A percentile compares a stretch with the other conserved stretches of the same genome.
These are phyloP conservation scores for Byssoonygena ceratinophila DNA, from an alignment of 2,329 filamentous ascomycete species.

Conservation along the genomic window DNA sequence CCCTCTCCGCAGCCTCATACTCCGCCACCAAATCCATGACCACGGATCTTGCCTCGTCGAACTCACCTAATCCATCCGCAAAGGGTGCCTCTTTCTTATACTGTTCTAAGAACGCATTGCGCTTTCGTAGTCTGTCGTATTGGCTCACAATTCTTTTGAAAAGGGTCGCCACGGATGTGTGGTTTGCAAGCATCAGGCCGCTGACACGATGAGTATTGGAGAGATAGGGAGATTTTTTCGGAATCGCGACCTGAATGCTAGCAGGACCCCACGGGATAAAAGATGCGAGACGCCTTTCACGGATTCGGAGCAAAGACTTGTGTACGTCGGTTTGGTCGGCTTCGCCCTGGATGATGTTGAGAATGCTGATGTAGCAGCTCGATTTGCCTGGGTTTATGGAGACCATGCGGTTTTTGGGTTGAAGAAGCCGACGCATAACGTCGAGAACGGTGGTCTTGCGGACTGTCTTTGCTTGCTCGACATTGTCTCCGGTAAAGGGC, in stretches of 20 bases:
- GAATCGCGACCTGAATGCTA: conserved; percentile 92
- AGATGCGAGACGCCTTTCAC: conserved; percentile 82
- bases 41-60: conserved; percentile 87
- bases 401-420: conserved; percentile 99
- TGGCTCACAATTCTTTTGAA: conserved; percentile 90
- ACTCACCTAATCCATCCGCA: conserved; percentile 80
- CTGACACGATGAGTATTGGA: conserved; percentile 89
- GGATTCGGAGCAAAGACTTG: conserved; percentile 91
- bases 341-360: conserved; percentile 98
- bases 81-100: conserved; percentile 97
- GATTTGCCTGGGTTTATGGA: conserved; percentile 90
- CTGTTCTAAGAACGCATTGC: conserved; percentile 89
- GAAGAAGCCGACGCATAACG: conserved; percentile 88
- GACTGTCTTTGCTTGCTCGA: conserved; percentile 94
- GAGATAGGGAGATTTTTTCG: conserved; percentile 92
- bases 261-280: conserved; percentile 99
- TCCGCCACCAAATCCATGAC: conserved; percentile 84
- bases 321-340: conserved; percentile 96
- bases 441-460: conserved; percentile 96
- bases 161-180: conserved; percentile 90
- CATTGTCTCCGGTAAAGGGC: conserved; percentile 89
- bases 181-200: conserved; percentile 94
- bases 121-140: conserved; percentile 88
- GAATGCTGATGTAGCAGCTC: conserved; percentile 97
- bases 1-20: conserved; percentile 88